These are phyloP conservation scores for Hebeloma cylindrosporum DNA, from an alignment of 768 basidiomycete genomes.

Conservation along the genomic window DNA sequence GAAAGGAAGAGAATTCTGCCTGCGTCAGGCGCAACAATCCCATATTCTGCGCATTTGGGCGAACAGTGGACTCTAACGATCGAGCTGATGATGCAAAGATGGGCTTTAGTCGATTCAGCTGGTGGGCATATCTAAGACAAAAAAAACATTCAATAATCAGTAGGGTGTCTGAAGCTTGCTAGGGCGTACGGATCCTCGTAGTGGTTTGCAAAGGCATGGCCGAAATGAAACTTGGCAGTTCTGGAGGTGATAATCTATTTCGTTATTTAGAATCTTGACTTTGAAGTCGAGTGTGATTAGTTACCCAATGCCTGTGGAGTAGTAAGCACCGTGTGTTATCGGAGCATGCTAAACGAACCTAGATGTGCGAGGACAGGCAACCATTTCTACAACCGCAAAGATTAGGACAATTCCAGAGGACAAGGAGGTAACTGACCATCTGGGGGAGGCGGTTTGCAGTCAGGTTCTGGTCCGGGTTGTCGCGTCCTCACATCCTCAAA, in stretches of 20 bases:
- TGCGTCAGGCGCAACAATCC: slow-evolving; percentile 51
- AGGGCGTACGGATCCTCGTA: slow-evolving; percentile 63
- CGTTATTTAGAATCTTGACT: not conserved
- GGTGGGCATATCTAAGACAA: slow-evolving; percentile 47
- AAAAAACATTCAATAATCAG: not conserved
- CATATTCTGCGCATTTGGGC: slow-evolving; percentile 46
- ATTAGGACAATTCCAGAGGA: not conserved
- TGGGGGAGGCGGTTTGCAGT: slow-evolving; percentile 60
- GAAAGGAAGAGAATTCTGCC: slow-evolving; percentile 38
- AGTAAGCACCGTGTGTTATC: slow-evolving; percentile 11
- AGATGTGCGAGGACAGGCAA: slow-evolving; percentile 63
- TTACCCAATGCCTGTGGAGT: slow-evolving; percentile 62
- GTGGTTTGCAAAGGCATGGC: slow-evolving; percentile 50
- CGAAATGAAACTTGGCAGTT: slow-evolving; percentile 66
- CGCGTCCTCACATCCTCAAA: slow-evolving; percentile 52
- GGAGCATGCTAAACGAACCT: not conserved
- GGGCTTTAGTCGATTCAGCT: slow-evolving; percentile 55
- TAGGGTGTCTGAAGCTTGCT: not conserved
- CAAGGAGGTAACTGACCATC: slow-evolving; percentile 43
- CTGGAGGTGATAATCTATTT: slow-evolving; percentile 58
- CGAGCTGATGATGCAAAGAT: slow-evolving; percentile 46
- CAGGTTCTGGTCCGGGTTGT: slow-evolving; percentile 66
- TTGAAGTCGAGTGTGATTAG: slow-evolving; percentile 10
- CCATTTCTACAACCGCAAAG: slow-evolving; percentile 46
- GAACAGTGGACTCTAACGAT: slow-evolving; percentile 54